Conservation (phyloP, 805 yeast genomes). For the Yarrowia phangngaensis region DNA sequence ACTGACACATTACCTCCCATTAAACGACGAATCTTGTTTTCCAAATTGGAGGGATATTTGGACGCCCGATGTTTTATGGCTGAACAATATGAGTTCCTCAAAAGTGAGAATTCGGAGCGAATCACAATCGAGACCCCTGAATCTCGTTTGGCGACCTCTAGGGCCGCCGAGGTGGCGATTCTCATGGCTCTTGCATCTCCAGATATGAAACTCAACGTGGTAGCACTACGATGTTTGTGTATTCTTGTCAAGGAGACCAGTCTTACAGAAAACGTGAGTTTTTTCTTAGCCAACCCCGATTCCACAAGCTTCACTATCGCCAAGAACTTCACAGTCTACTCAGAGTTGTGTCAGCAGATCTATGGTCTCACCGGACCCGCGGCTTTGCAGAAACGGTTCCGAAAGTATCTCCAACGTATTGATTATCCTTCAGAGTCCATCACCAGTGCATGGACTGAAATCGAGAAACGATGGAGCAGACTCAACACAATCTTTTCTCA, state of each 20-base stretch:
- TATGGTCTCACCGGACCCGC: slow-evolving; percentile 63
- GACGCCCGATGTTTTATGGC: slow-evolving; percentile 41
- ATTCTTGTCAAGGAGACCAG: slow-evolving; percentile 36
- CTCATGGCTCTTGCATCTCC: slow-evolving; percentile 52
- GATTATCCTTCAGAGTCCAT: slow-evolving; percentile 40
- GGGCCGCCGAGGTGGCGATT: slow-evolving; percentile 50
- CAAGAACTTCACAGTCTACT: slow-evolving; percentile 43
- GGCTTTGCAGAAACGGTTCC: slow-evolving; percentile 65
- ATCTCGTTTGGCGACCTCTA: slow-evolving; percentile 35
- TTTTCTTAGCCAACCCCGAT: slow-evolving; percentile 20
- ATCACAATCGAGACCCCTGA: slow-evolving; percentile 38
- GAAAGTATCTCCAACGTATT: slow-evolving; percentile 41
- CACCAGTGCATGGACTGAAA: slow-evolving; percentile 44
- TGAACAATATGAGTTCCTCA: slow-evolving; percentile 34
- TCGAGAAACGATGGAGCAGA: slow-evolving; percentile 50
- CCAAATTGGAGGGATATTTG: slow-evolving; percentile 39
- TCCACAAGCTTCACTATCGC: slow-evolving; percentile 31
- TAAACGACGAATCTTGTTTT: slow-evolving; percentile 10
- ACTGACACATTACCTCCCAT: slow-evolving; percentile 2
- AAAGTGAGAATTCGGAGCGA: slow-evolving; percentile 33
- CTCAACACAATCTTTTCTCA: slow-evolving; percentile 33
- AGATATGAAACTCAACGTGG: slow-evolving; percentile 48
- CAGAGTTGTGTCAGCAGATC: slow-evolving; percentile 50
- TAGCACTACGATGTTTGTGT: slow-evolving; percentile 45
- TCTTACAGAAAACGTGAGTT: slow-evolving; percentile 31